Evolutionary conservation across 192 early-diverging fungal species (phyloP), one percentile per base, ranked within the genome.

Genomic region (Spizellomyces sp.): DNA sequence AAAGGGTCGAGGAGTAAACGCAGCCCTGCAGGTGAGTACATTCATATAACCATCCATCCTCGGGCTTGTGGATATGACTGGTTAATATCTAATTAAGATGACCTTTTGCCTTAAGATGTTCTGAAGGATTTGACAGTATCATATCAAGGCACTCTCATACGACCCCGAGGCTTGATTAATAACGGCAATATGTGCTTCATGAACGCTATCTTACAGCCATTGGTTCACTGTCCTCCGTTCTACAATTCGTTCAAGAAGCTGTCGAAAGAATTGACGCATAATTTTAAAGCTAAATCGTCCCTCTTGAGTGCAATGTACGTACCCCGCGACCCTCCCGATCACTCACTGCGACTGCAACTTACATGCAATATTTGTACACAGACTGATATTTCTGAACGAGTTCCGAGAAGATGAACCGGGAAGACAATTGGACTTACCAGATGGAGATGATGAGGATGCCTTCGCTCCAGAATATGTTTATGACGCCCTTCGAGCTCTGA

Each of bases 111-210:
- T 58, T 15, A 36, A 71, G 67, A 14, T 22, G 66, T 67, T 66
- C 50, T 71, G 45, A 15, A 45, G n/a, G 47, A 22, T 12, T 67
- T 67, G 46, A 52, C 41, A 5, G 64, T 67, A n/a, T 69, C 71
- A 15, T 77, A 76, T 62, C 21, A 47, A 7, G 69, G 63, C 6
- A 66, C 65, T 10, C 73, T 80, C 5, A 73, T 86, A 27, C 71
- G 90, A 66, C 96, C 97, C 12, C 89, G 97, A 41, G 98, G 98
- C 4, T 85, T 99, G 47, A 88, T 96, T 61, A 99, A 99, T 77
- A 92, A 87, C 58, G 96, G 96, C 43, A 99, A 99, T 79, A 96
- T 91, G 84, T 99, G 98, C 80, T 99, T 95, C 75, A 94, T 98
- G 92, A 99, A 98, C 75, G 93, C 91, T 48, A 92, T 97, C 62